Percentiles rank a stretch among this genome's conserved stretches.
These are phyloP conservation scores for Microdochium nivale DNA, from an alignment of 2,329 filamentous ascomycete species.

Conservation along the genomic window DNA sequence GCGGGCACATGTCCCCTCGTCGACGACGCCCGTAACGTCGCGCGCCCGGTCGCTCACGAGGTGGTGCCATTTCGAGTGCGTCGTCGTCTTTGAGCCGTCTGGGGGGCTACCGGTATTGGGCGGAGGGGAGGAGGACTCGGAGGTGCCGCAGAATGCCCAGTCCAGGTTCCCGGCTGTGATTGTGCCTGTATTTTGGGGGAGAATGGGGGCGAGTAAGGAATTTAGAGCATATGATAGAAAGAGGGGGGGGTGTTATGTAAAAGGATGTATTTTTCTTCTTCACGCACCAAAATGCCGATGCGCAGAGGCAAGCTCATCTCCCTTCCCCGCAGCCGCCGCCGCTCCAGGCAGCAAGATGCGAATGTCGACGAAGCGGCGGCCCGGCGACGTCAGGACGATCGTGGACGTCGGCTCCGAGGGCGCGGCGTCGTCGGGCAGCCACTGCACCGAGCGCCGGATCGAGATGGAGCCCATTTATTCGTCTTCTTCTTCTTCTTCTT, in stretches of 20 bases:
- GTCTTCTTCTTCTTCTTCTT: no score
- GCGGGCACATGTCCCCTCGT: conserved; percentile 46
- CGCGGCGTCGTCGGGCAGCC: conserved; percentile 36
- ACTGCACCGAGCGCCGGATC: conserved; percentile 48
- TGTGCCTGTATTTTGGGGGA: neutral
- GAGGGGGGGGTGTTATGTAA: neutral
- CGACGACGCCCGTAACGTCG: conserved; percentile 16
- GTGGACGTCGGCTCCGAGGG: conserved; percentile 52
- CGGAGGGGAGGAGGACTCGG: conserved; percentile 24
- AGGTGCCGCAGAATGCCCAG: conserved; percentile 57
- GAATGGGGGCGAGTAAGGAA: neutral
- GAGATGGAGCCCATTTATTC: conserved; percentile 34
- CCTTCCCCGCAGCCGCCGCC: neutral
- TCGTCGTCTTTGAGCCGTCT: conserved; percentile 15
- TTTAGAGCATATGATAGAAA: neutral
- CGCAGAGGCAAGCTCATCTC: neutral
- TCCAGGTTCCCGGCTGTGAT: conserved; percentile 33
- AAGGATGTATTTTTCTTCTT: neutral
- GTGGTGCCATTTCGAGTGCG: conserved; percentile 43
- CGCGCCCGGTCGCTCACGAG: conserved; percentile 23
- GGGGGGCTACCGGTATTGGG: no score
- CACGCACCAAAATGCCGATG: neutral
- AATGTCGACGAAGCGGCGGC: conserved; percentile 51
- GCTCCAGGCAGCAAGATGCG: conserved; percentile 34
- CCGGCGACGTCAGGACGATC: conserved; percentile 53